Percentiles rank a stretch among this genome's conserved stretches.
Conservation (phyloP, 2,329 filamentous ascomycete species). For the Pseudocercospora fijiensis region DNA sequence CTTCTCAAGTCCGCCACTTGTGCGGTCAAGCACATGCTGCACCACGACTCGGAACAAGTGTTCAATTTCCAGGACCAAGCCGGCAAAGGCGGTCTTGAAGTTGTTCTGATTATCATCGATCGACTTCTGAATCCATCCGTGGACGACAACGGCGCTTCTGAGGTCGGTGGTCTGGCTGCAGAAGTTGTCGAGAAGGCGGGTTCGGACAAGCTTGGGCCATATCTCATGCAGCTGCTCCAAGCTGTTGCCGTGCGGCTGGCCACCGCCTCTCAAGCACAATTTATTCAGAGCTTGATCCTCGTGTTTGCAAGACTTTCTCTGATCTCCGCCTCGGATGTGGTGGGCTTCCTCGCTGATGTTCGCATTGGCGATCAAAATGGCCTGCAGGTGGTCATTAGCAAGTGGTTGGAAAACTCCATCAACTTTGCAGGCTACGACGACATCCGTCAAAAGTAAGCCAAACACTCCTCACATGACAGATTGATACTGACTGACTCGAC, state of each 20-base stretch:
- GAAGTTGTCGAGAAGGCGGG: conserved; percentile 95
- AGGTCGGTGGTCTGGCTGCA: conserved; percentile 90
- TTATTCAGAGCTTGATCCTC: conserved; percentile 93
- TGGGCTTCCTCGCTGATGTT: conserved; percentile 85
- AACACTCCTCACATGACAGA: background rate
- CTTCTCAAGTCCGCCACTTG: conserved; percentile 83
- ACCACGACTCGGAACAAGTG: conserved; percentile 86
- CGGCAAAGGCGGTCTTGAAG: conserved; percentile 80
- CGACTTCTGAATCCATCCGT: conserved; percentile 78
- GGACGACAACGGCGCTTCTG: conserved; percentile 92
- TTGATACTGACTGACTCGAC: conserved; percentile 19
- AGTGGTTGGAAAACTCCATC: conserved; percentile 96
- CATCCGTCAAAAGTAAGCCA: conserved; percentile 83
- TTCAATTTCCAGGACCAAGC: conserved; percentile 79
- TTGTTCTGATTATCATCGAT: conserved; percentile 88
- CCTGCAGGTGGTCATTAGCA: conserved; percentile 83
- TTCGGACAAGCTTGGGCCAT: conserved; percentile 84
- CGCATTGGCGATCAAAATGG: conserved; percentile 77
- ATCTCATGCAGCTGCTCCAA: conserved; percentile 79
- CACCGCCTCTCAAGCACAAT: conserved; percentile 77
- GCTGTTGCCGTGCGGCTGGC: conserved; percentile 84
- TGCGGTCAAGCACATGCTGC: conserved; percentile 82
- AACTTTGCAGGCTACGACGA: conserved; percentile 98
- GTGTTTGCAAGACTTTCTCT: conserved; percentile 91
- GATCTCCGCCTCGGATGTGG: conserved; percentile 80